These are phyloP conservation scores for Clathrus columnatus DNA, from an alignment of 768 basidiomycete genomes.

Conservation along the genomic window DNA sequence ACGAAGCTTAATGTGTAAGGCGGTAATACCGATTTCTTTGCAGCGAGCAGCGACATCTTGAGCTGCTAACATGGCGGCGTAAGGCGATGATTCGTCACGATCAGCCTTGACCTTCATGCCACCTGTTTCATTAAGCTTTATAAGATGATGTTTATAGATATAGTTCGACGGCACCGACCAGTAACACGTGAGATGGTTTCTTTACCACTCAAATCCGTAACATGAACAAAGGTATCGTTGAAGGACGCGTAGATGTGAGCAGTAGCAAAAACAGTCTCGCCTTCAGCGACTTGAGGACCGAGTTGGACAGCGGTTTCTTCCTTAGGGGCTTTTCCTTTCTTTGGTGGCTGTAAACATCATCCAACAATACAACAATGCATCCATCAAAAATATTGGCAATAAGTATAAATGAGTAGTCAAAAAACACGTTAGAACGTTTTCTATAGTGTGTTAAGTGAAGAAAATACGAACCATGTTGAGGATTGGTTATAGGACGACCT, in stretches of 20 bases:
- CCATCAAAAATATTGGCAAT: constrained; percentile 1
- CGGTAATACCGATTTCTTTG: constrained; percentile 97
- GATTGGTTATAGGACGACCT: neutral
- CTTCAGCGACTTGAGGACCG: constrained; percentile 92
- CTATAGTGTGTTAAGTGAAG: neutral
- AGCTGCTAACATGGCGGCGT: constrained; percentile 96
- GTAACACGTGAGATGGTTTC: constrained; percentile 99
- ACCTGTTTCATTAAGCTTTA: constrained; percentile 33
- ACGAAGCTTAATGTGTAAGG: constrained; percentile 97
- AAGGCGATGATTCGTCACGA: constrained; percentile 97
- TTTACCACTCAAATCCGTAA: constrained; percentile 97
- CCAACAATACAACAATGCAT: constrained; percentile 4
- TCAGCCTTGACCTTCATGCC: constrained; percentile 99
- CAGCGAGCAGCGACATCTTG: constrained; percentile 95
- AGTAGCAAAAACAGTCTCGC: constrained; percentile 95
- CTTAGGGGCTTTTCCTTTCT: constrained; percentile 68
- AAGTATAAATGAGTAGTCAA: neutral
- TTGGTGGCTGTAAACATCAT: constrained; percentile 54
- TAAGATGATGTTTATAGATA: neutral
- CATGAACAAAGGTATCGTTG: constrained; percentile 99
- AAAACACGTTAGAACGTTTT: neutral
- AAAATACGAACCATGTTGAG: neutral
- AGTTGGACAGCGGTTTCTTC: constrained; percentile 83
- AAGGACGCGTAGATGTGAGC: constrained; percentile 99
- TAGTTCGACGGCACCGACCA: constrained; percentile 39